phyloP scores from a whole-genome alignment of 2,329 filamentous ascomycete genomes.

The Allantophomopsis cytisporea region DNA sequence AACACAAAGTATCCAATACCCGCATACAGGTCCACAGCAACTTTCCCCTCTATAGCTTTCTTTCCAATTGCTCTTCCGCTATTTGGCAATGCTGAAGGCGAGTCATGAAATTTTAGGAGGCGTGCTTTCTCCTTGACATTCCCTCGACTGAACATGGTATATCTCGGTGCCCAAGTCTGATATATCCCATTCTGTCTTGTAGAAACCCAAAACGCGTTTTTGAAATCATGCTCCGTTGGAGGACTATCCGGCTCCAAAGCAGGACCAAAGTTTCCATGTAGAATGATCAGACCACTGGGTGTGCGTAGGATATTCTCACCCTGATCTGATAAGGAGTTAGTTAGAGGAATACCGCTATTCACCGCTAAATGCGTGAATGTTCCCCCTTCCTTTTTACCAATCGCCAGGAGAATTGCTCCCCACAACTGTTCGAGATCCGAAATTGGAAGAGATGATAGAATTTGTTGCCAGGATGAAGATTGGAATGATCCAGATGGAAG shows the following conservation, averaged over 20 bases:
- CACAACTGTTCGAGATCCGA: constrained; percentile 26
- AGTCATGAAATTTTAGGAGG: constrained; percentile 39
- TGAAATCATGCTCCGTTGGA: constrained; percentile 36
- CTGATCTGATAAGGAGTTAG: constrained; percentile 1
- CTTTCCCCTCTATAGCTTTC: constrained; percentile 10
- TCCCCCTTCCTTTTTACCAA: constrained; percentile 25
- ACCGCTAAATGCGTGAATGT: constrained; percentile 41
- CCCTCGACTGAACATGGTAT: constrained; percentile 90
- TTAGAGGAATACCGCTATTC: constrained; percentile 45
- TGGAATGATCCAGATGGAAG: constrained; percentile 45
- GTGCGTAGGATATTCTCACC: constrained; percentile 59
- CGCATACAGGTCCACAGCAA: constrained; percentile 73
- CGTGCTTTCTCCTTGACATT: constrained; percentile 84
- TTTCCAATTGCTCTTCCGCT: constrained; percentile 3
- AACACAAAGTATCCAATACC: constrained; percentile 94
- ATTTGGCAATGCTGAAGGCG: constrained; percentile 2
- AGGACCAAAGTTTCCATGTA: constrained; percentile 65
- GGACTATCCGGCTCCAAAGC: constrained; percentile 5
- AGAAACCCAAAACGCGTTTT: constrained; percentile 62
- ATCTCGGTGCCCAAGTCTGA: constrained; percentile 78
- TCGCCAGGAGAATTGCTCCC: constrained; percentile 28
- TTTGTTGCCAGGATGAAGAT: constrained; percentile 22
- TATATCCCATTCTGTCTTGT: constrained; percentile 66
- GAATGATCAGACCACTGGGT: constrained; percentile 53
- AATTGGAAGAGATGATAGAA: constrained; percentile 11